phyloP scores from a whole-genome alignment of 495 filamentous ascomycete genomes.

The Aspergillus conjunctus region DNA sequence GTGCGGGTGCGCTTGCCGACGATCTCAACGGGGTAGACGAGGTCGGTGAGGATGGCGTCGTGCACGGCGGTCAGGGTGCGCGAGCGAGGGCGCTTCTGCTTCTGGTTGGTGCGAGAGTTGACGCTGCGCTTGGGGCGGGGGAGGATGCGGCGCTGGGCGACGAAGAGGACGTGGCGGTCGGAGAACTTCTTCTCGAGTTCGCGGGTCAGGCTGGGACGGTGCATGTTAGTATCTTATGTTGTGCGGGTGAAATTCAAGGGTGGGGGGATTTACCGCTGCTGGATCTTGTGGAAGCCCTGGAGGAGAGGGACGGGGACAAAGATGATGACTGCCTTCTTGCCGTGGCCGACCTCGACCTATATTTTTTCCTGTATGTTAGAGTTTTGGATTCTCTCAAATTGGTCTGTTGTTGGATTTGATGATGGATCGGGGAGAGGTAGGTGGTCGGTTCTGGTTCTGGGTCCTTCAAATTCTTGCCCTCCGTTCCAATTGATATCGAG shows the following conservation, averaged over 20 bases:
- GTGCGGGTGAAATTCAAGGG: no score
- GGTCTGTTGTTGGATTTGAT: background rate
- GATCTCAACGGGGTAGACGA: slow-evolving; percentile 99
- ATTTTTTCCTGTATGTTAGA: slow-evolving; percentile 34
- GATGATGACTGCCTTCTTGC: slow-evolving; percentile 99
- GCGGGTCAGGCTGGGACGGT: slow-evolving; percentile 79
- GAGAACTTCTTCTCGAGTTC: slow-evolving; percentile 99
- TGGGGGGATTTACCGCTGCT: slow-evolving; percentile 79
- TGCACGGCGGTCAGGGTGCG: slow-evolving; percentile 97
- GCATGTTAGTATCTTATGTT: slow-evolving; percentile 15
- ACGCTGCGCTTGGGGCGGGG: slow-evolving; percentile 94
- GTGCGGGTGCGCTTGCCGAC: slow-evolving; percentile 97
- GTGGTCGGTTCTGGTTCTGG: no score
- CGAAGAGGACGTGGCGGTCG: slow-evolving; percentile 98
- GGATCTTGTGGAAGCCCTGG: slow-evolving; percentile 92
- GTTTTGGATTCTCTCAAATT: background rate
- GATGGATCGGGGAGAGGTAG: background rate
- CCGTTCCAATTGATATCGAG: no score
- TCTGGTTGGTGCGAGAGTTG: slow-evolving; percentile 89
- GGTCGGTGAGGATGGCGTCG: slow-evolving; percentile 91
- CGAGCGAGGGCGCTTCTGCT: slow-evolving; percentile 96
- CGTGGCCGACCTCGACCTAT: slow-evolving; percentile 98
- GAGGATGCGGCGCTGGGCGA: slow-evolving; percentile 97
- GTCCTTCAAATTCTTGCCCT: no score
- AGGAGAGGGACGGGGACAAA: slow-evolving; percentile 99